Base-by-base conservation (phyloP, 2,329 filamentous ascomycete genomes). In the Aspergillus spinulosporus region DNA sequence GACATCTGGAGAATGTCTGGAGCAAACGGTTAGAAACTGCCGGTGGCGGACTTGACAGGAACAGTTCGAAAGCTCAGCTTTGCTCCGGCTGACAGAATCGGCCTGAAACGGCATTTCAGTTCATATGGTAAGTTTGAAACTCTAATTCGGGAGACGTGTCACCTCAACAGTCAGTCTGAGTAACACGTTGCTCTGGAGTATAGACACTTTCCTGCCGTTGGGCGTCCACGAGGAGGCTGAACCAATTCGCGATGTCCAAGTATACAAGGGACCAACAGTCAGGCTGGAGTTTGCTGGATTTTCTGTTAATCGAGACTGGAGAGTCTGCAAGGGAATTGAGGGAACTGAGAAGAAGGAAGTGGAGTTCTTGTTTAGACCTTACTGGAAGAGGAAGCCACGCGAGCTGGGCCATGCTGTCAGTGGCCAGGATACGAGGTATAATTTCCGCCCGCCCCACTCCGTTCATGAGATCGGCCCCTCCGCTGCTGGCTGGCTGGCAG, bases 321-420 rank as follows among this genome's bases (percentile, higher is more conserved):
- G 21, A 21, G 21, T 32, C 49, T 45, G 49, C 40, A 52, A 52
- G 44, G 52, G 48, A 54, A n/a, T 21, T 21, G 21, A 21, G 21
- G 21, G 21, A 21, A 21, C 49, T 28, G 31, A 40, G 15, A 52
- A 52, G 49, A 36, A 47, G 44, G 9, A 29, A 45, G 26, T 28
- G 11, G 28, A 44, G 42, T 21, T 21, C n/a, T 26, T 54, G 44
- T 49, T 54, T 32, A 29, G 52, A 15, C 52, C 28, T 54, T 54
- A 28, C 52, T 11, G 2, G 9, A 43, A 34, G 5, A 9, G 37
- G 45, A 26, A 36, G 9, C 44, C 51, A 48, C 11, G 7, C 42
- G 1, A 37, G 3, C 29, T 9, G 36, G 11, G 1, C 1, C 3
- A 14, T 3, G 7, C 12, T 40, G 28, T 54, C 26, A 21, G 21